Evolutionary conservation across 441 rosid genomes (phyloP).

Genomic region (Adansonia gregorii): DNA sequence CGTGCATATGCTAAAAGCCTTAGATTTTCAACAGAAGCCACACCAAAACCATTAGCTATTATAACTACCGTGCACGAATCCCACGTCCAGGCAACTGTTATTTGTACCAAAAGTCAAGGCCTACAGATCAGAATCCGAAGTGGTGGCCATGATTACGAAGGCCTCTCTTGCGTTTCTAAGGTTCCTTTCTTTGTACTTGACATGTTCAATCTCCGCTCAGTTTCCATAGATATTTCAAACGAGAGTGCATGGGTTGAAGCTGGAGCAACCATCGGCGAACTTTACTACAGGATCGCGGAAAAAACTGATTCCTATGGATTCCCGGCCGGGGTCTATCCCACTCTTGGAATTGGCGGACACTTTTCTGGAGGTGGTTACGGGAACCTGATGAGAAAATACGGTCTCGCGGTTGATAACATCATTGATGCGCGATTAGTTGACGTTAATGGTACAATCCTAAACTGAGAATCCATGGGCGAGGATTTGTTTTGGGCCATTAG

Average conservation of each 20-base stretch:
- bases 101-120: constrained; percentile 3
- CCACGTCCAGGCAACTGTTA: constrained; percentile 17
- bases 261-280: not conserved
- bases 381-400: constrained; percentile 19
- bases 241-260: not conserved
- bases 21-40: not conserved
- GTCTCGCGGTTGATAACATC: constrained; percentile 2
- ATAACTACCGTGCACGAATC: constrained; percentile 19
- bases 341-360: constrained; percentile 18
- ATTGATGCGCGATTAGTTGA: constrained; percentile 2
- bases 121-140: constrained; percentile 14
- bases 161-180: constrained; percentile 8
- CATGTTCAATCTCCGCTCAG: constrained; percentile 5
- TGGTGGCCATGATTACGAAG: constrained; percentile 17
- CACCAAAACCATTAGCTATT: constrained; percentile 1
- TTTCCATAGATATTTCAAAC: not conserved
- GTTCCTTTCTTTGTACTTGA: constrained; percentile 19
- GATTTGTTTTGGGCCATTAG: constrained; percentile 27
- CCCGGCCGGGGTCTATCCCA: constrained; percentile 2
- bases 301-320: not conserved
- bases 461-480: constrained; percentile 20
- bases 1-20: not conserved
- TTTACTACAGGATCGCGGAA: not conserved
- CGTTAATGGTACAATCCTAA: not conserved
- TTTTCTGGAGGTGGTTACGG: constrained; percentile 7